Percentiles rank a stretch among this genome's conserved stretches.
phyloP scores from a whole-genome alignment of 805 yeast genomes.

The Ascoidea asiatica region DNA sequence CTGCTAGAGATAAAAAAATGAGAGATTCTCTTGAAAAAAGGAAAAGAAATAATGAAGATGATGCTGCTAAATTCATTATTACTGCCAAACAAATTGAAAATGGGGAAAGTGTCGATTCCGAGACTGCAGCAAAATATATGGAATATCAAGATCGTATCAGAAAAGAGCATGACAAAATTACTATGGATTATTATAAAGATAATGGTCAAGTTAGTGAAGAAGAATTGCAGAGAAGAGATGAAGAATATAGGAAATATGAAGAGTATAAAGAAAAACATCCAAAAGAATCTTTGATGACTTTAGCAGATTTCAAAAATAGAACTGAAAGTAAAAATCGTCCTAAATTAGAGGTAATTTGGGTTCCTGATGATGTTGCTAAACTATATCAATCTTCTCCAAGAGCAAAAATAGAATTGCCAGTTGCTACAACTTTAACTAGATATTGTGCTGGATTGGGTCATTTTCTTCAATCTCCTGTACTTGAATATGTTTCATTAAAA shows the following conservation, averaged over 20 bases:
- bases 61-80: no score
- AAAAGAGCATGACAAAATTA: no score
- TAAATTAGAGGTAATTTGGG: slow-evolving; percentile 60
- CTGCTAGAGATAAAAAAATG: slow-evolving; percentile 39
- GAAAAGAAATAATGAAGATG: no score
- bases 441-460: slow-evolving; percentile 87
- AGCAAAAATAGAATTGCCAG: slow-evolving; percentile 70
- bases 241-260: no score
- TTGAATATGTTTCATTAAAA: slow-evolving; percentile 75
- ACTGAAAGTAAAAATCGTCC: slow-evolving; percentile 27
- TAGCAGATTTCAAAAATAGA: no score
- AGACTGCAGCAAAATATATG: slow-evolving; percentile 18
- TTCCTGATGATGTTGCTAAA: slow-evolving; percentile 86
- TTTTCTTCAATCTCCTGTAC: slow-evolving; percentile 82
- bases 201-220: slow-evolving; percentile 18
- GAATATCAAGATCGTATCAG: no score
- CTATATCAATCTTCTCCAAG: slow-evolving; percentile 70
- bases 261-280: slow-evolving; percentile 15
- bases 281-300: slow-evolving; percentile 16
- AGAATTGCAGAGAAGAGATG: slow-evolving; percentile 19
- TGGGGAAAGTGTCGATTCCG: slow-evolving; percentile 40
- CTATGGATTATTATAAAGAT: no score
- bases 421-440: slow-evolving; percentile 64
- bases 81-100: no score
- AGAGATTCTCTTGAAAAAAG: no score